Percentiles rank a stretch among this genome's conserved stretches.
Evolutionary conservation across 73 alveolate genomes (phyloP).

Genomic region (Urostyla sp.): DNA sequence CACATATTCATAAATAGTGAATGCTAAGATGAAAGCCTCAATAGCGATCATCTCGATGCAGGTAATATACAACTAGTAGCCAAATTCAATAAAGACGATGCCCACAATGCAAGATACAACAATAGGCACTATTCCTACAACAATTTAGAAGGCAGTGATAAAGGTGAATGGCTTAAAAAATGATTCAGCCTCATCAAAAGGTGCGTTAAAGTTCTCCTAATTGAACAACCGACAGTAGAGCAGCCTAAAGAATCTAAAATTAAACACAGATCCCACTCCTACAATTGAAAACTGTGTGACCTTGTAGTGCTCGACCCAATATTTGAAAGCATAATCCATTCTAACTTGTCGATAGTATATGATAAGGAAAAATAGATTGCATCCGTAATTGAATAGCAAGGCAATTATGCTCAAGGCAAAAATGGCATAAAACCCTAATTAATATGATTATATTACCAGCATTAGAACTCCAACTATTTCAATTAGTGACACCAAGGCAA

Average conservation of each 20-base stretch:
- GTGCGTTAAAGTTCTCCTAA: conserved; percentile 42
- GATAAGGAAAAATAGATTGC: conserved; percentile 26
- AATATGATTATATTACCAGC: neutral
- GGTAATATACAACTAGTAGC: conserved; percentile 25
- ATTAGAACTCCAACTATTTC: conserved; percentile 39
- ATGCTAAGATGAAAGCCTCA: conserved; percentile 1
- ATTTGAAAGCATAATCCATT: conserved; percentile 44
- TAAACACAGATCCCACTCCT: conserved; percentile 1
- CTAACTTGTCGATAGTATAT: neutral
- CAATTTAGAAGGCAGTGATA: conserved; percentile 10
- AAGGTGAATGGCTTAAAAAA: conserved; percentile 56
- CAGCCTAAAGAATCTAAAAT: conserved; percentile 50
- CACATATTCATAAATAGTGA: conserved; percentile 30
- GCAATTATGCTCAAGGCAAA: conserved; percentile 22
- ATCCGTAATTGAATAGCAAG: neutral
- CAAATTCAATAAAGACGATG: conserved; percentile 42
- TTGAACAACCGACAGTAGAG: conserved; percentile 46
- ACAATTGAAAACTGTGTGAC: neutral
- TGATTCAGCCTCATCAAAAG: conserved; percentile 54
- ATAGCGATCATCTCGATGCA: conserved; percentile 24
- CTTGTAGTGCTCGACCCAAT: conserved; percentile 42
- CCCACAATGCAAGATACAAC: conserved; percentile 32
- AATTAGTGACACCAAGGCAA: conserved; percentile 7
- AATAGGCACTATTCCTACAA: conserved; percentile 42
- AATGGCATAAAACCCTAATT: conserved; percentile 22